Evolutionary conservation across 2,329 filamentous ascomycete species (phyloP), one percentile per base, ranked within the genome.

Genomic region (Bipolaris sorokiniana): DNA sequence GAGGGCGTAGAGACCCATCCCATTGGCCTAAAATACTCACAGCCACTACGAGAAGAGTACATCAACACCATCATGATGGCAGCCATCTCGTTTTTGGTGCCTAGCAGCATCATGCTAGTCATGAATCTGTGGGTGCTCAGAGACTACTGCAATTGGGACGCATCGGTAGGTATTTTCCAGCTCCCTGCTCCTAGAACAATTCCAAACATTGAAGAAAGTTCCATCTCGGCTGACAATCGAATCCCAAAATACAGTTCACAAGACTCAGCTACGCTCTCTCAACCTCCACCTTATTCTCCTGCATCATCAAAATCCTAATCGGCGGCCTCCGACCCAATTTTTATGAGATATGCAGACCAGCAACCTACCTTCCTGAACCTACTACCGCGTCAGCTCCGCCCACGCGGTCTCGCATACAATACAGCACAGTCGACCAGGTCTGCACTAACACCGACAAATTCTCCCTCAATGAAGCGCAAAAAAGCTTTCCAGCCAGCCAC

Each of bases 11-110:
- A 62, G 40, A 53, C 18, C 0, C 61, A 48, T 20, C 16, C 34
- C 84, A 86, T 58, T 60, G 66, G 67, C 1, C 9, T 68, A 10
- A 57, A 88, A 60, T 87, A 90, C 62, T 86, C 86, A 33, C 89
- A 89, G 66, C 87, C 88, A 0, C 75, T 87, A n/a, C 83, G 87
- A 56, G 81, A 84, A n/a, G 87, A 90, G 64, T 88, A 90, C 66
- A 76, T 91, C 11, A 86, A 86, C 13, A 90, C 89, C 63, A 86
- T 84, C 81, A 77, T 83, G 1, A 87, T 88, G 5, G 88, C 88
- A 0, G 71, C 90, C 13, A 78, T 91, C 1, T 86, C 83, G 7
- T 79, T 83, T n/a, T 66, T 88, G 0, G 76, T 90, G 10, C 88
- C 89, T 3, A 86, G 90, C 61, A 69, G 80, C 51, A 71, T 88